Evolutionary conservation across 2,329 filamentous ascomycete species (phyloP), one percentile per base, ranked within the genome.

Genomic region (Fusarium circinatum): DNA sequence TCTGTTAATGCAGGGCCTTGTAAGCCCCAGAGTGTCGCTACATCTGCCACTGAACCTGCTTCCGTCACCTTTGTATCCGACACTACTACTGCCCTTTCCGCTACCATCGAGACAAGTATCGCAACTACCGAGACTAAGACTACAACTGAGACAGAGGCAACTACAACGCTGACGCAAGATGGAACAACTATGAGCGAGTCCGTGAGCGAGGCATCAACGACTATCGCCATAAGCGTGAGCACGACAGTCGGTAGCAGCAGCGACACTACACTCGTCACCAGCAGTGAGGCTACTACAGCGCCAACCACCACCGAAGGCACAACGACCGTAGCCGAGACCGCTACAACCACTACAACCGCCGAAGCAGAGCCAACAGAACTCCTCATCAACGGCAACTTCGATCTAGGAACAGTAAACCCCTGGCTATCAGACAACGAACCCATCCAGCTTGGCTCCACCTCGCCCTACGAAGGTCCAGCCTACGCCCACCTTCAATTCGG

Each of bases 101-200:
- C 32, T 20, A 18, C 32, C 22, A 10, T 30, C 20, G 32, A 49
- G 32, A 24, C 42, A 2, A n/a, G 42, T 14, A 49, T 6, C 3
- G 42, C 32, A 0, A 12, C 8, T 4, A 24, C 11, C 5, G 20
- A 30, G 20, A 4, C 6, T 2, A 4, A 15, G 8, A 30, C 41
- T 0, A 17, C 42, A 28, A 48, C 24, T 4, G 30, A 17, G 39
- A 5, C 6, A 22, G 30, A 26, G 10, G 2, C 26, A 14, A 42
- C 36, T 18, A 22, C 38, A 3, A 20, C 26, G 6, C 0, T 51
- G 24, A 28, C 51, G 1, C 9, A 39, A 2, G 24, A 18, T 38
- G 34, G 14, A 4, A 54, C n/a, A 9, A 28, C 32, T 2, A 22
- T 13, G 13, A 54, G 32, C 14, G 10, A 8, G 4, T 22, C 32